Evolutionary conservation across 2,329 filamentous ascomycete genomes (phyloP).

Genomic region (Penicillium sp.): DNA sequence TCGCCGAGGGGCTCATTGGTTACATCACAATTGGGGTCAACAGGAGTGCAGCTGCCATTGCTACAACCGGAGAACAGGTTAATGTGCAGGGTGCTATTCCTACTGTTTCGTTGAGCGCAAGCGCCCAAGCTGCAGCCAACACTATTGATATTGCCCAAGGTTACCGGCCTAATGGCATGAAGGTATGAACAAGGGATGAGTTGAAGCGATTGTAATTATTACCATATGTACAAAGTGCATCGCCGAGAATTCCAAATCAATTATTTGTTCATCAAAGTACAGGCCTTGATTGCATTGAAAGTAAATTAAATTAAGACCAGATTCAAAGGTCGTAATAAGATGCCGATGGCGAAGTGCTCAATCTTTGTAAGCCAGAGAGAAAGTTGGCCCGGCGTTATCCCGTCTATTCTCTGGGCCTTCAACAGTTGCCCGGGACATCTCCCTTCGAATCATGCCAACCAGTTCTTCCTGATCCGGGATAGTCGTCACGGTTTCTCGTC

Average conservation of each 20-base stretch:
- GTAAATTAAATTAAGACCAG: too few species aligned
- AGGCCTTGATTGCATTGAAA: background rate
- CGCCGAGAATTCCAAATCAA: background rate
- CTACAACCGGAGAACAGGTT: conserved; percentile 1
- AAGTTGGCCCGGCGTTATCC: conserved; percentile 13
- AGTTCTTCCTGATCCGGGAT: conserved; percentile 5
- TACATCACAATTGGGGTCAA: background rate
- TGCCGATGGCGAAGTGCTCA: background rate
- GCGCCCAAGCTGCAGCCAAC: conserved; percentile 3
- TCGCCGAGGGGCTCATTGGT: background rate
- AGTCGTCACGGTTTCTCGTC: conserved; percentile 3
- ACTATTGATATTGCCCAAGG: conserved; percentile 3
- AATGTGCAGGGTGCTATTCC: conserved; percentile 5
- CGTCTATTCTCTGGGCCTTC: conserved; percentile 3
- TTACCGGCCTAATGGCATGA: conserved; percentile 5
- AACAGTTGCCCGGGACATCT: conserved; percentile 10
- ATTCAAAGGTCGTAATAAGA: too few species aligned
- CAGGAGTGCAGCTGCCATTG: conserved; percentile 3
- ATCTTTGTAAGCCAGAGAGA: conserved; percentile 13
- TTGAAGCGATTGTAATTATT: background rate
- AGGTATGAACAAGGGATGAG: background rate
- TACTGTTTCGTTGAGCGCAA: conserved; percentile 4
- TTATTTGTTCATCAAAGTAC: background rate
- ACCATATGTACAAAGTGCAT: background rate
- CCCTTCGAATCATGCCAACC: conserved; percentile 10